These are phyloP conservation scores for Mytilinidion resinicola DNA, from an alignment of 495 filamentous ascomycete species.

Conservation along the genomic window DNA sequence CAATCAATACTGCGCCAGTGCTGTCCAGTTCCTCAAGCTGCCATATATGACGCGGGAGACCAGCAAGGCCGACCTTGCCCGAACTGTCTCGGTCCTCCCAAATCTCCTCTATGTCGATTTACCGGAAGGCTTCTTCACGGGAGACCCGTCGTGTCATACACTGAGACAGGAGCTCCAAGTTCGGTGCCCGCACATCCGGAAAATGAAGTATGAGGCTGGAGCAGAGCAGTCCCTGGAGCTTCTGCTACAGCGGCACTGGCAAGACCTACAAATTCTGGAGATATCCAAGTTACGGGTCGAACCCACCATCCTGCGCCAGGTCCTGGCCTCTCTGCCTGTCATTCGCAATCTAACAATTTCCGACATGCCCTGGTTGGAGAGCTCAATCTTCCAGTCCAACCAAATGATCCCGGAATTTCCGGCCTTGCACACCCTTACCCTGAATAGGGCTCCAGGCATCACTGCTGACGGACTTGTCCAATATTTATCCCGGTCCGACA, in stretches of 20 bases:
- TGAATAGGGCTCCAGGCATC: constrained; percentile 61
- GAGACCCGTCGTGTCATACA: constrained; percentile 65
- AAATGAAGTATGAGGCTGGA: constrained; percentile 77
- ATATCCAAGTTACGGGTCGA: constrained; percentile 68
- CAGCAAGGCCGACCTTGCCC: constrained; percentile 74
- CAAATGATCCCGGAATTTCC: constrained; percentile 62
- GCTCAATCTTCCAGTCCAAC: constrained; percentile 61
- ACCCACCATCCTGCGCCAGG: constrained; percentile 59
- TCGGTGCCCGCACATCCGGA: constrained; percentile 73
- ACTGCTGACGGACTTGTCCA: constrained; percentile 61
- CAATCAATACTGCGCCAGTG: constrained; percentile 54
- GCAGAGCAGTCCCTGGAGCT: constrained; percentile 71
- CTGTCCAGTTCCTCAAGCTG: constrained; percentile 74
- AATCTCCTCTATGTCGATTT: constrained; percentile 87
- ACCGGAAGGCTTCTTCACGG: constrained; percentile 76
- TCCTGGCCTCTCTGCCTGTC: constrained; percentile 56
- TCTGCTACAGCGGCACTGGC: constrained; percentile 63
- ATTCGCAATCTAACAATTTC: constrained; percentile 68
- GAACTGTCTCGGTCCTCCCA: constrained; percentile 76
- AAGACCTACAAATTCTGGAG: constrained; percentile 72
- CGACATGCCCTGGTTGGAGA: constrained; percentile 61
- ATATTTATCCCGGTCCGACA: constrained; percentile 51
- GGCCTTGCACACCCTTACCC: constrained; percentile 57
- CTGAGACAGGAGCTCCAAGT: constrained; percentile 78
- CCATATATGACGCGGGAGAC: constrained; percentile 96